These are phyloP conservation scores for Fusarium cyanostomum DNA, from an alignment of 2,329 filamentous ascomycete genomes.

Conservation along the genomic window DNA sequence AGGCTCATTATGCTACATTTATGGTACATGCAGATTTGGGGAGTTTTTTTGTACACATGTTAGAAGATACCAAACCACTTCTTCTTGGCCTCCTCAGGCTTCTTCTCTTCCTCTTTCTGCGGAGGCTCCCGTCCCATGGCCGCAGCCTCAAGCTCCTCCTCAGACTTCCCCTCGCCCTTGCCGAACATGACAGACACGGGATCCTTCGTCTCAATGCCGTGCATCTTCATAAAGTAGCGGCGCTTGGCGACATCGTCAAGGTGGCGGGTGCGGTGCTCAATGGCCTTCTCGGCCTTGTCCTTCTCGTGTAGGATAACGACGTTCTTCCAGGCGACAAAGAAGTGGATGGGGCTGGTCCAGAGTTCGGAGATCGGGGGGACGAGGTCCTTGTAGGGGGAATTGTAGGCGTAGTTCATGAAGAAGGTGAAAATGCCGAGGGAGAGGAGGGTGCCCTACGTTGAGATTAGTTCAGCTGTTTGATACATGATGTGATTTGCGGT, in stretches of 20 bases:
- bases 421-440: constrained; percentile 77
- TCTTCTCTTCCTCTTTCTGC: constrained; percentile 42
- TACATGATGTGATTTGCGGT: background rate
- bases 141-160: constrained; percentile 49
- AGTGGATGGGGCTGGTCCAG: constrained; percentile 74
- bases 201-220: constrained; percentile 76
- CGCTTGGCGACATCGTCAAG: constrained; percentile 91
- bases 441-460: constrained; percentile 69
- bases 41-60: constrained; percentile 28
- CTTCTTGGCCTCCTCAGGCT: constrained; percentile 61
- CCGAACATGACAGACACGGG: constrained; percentile 60
- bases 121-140: constrained; percentile 50
- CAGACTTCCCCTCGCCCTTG: constrained; percentile 49
- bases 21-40: constrained; percentile 28
- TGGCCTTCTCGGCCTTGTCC: constrained; percentile 73
- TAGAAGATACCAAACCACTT: constrained; percentile 89
- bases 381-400: constrained; percentile 82
- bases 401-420: constrained; percentile 79
- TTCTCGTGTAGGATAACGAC: constrained; percentile 81
- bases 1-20: constrained; percentile 28
- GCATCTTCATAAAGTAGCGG: constrained; percentile 83
- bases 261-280: constrained; percentile 75
- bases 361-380: constrained; percentile 77
- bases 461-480: constrained; percentile 5
- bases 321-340: constrained; percentile 70